Evolutionary conservation across 345 rosid genomes (phyloP), one percentile per base, ranked within the genome.

Genomic region (Brassica rapa): DNA sequence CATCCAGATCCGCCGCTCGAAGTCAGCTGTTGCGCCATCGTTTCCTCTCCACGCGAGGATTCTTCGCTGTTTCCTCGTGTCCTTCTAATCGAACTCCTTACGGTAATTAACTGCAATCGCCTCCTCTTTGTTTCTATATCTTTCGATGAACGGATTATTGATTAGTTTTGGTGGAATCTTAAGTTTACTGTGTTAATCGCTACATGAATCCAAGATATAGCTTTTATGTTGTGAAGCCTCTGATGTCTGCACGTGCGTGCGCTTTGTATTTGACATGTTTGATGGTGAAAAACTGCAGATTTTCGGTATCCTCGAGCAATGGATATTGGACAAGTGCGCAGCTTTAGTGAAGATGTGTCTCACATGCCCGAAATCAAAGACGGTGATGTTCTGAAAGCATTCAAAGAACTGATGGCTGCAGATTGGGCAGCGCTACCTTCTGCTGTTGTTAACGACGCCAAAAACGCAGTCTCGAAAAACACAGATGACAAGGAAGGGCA

Each of bases 391-490:
- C 70, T 75, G 25, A 75, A 81, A 72, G 90, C 76, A 46, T 91
- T 93, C 83, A 91, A 90, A 87, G 93, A 93, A 43, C 84, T 93
- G 86, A 86, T 95, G 93, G 99, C 97, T 57, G 83, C 77, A 12
- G 86, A 77, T 59, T 95, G 98, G 99, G 90, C 90, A 53, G 89
- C 89, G 83, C 81, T 93, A 39, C 93, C 91, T 30, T 37, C 87
- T 72, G 0, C 75, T 2, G 82, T 87, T 33, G 79, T 89, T 73
- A 71, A 75, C 16, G 87, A 86, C 59, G 92, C 86, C 8, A 88
- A 91, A 84, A 75, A 37, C 15, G 96, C 90, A 5, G 30, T 91
- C 74, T 88, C 96, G 4, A 85, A 87, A 57, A 85, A 67, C 49
- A 83, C 88, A 0, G 89, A 90, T 70, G 98, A 95, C 74, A 84